Evolutionary conservation across 1,139 yeast genomes (phyloP).

Genomic region (Yamadazyma friedrichii): DNA sequence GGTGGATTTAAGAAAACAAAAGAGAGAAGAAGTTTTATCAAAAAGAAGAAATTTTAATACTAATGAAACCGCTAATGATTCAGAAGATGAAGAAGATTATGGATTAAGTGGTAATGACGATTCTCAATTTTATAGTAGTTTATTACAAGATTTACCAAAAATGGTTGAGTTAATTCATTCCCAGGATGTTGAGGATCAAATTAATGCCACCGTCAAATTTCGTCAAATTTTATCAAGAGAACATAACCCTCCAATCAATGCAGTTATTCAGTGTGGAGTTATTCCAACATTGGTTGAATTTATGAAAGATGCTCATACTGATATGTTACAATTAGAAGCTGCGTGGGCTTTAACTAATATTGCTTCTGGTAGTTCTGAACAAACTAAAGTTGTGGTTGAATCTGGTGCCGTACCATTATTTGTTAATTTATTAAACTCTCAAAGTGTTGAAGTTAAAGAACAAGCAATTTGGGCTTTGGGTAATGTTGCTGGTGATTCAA

Average conservation of each 20-base stretch:
- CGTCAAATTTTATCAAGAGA: slow-evolving; percentile 93
- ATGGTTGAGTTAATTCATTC: slow-evolving; percentile 84
- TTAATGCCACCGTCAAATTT: slow-evolving; percentile 88
- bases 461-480: slow-evolving; percentile 99
- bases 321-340: slow-evolving; percentile 91
- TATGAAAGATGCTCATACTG: slow-evolving; percentile 75
- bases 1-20: slow-evolving; percentile 93
- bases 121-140: slow-evolving; percentile 50
- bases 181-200: slow-evolving; percentile 73
- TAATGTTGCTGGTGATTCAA: slow-evolving; percentile 96
- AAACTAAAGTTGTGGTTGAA: slow-evolving; percentile 86
- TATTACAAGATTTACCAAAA: slow-evolving; percentile 76
- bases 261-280: slow-evolving; percentile 90
- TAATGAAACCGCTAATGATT: slow-evolving; percentile 33
- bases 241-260: slow-evolving; percentile 95
- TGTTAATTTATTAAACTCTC: slow-evolving; percentile 76
- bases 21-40: slow-evolving; percentile 90
- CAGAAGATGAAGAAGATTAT: slow-evolving; percentile 47
- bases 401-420: slow-evolving; percentile 92
- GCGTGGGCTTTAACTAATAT: slow-evolving; percentile 99
- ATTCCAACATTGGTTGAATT: slow-evolving; percentile 88
- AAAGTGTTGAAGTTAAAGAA: slow-evolving; percentile 88
- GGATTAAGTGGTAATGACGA: slow-evolving; percentile 39
- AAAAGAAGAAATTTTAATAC: slow-evolving; percentile 70
- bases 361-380: slow-evolving; percentile 92